Evolutionary conservation across 2,329 filamentous ascomycete genomes (phyloP).

Genomic region (Bimuria novae-zelandiae): DNA sequence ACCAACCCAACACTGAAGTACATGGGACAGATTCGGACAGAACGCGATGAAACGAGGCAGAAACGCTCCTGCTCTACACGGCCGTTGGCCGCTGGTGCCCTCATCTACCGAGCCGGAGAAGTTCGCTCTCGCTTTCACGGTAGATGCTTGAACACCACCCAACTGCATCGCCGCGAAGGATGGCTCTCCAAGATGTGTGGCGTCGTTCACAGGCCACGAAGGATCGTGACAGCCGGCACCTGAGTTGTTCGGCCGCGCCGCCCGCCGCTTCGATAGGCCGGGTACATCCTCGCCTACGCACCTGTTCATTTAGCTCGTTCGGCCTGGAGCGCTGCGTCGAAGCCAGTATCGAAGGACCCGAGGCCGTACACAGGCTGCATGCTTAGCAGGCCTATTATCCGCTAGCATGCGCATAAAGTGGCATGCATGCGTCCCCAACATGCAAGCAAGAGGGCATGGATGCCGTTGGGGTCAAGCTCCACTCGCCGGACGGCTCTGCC

Average conservation of each 20-base stretch:
- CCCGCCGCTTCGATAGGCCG: slow-evolving; percentile 15
- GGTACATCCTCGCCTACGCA: slow-evolving; percentile 4
- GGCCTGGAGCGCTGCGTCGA: slow-evolving; percentile 21
- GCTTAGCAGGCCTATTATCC: slow-evolving; percentile 28
- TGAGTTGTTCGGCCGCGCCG: slow-evolving; percentile 14
- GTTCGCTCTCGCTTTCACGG: slow-evolving; percentile 4
- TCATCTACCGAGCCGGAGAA: not conserved
- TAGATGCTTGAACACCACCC: not conserved
- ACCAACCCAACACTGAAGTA: too few relatives aligned
- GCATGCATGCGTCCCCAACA: slow-evolving; percentile 33
- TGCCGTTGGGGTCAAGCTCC: slow-evolving; percentile 32
- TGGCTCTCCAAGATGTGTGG: slow-evolving; percentile 1
- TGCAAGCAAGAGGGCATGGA: slow-evolving; percentile 33
- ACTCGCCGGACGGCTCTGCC: slow-evolving; percentile 18
- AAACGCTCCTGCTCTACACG: too few relatives aligned
- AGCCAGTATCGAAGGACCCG: slow-evolving; percentile 25
- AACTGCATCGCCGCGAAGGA: slow-evolving; percentile 5
- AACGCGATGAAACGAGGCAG: too few relatives aligned
- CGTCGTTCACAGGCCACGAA: slow-evolving; percentile 12
- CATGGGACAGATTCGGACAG: too few relatives aligned
- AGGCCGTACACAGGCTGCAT: slow-evolving; percentile 21
- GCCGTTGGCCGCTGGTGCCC: not conserved
- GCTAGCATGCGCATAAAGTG: slow-evolving; percentile 32
- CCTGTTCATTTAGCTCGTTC: slow-evolving; percentile 19
- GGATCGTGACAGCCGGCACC: slow-evolving; percentile 14